Conservation (phyloP, 176 grass and related monocot species). For the Hsuehochloa calcarea region DNA sequence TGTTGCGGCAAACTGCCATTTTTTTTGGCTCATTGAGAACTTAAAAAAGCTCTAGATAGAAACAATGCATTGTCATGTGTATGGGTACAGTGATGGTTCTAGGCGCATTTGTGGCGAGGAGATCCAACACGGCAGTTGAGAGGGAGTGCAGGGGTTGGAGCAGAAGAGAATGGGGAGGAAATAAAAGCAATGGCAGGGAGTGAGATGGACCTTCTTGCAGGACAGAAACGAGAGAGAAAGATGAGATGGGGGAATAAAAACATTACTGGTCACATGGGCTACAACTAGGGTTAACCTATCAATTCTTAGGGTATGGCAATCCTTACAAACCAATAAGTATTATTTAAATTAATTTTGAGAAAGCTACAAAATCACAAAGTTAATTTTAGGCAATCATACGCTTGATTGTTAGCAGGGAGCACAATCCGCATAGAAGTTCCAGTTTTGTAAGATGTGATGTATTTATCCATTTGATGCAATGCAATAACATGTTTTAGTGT, state of each 20-base stretch:
- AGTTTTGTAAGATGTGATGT: not conserved
- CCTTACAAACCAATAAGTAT: not conserved
- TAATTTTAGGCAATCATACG: not conserved
- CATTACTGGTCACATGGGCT: not conserved
- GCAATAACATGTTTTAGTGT: not conserved
- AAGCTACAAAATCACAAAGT: not conserved
- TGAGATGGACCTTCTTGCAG: not conserved
- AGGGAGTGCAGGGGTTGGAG: not conserved
- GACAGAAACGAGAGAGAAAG: not conserved
- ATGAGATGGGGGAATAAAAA: not conserved
- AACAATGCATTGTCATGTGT: conserved; percentile 14
- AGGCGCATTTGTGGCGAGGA: not conserved
- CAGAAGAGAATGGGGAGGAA: not conserved
- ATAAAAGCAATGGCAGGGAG: not conserved
- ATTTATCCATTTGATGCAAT: not conserved
- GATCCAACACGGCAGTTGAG: not conserved
- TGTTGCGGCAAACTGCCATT: not conserved
- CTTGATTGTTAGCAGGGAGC: not conserved
- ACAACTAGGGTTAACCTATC: not conserved
- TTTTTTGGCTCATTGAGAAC: not conserved
- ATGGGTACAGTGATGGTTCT: conserved; percentile 2
- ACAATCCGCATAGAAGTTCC: not conserved
- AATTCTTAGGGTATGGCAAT: not conserved
- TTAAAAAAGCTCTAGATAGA: not conserved
- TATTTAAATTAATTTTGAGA: not conserved